Evolutionary conservation across 2,329 filamentous ascomycete species (phyloP), one percentile per base, ranked within the genome.

Genomic region (Paraphoma chrysanthemicola): DNA sequence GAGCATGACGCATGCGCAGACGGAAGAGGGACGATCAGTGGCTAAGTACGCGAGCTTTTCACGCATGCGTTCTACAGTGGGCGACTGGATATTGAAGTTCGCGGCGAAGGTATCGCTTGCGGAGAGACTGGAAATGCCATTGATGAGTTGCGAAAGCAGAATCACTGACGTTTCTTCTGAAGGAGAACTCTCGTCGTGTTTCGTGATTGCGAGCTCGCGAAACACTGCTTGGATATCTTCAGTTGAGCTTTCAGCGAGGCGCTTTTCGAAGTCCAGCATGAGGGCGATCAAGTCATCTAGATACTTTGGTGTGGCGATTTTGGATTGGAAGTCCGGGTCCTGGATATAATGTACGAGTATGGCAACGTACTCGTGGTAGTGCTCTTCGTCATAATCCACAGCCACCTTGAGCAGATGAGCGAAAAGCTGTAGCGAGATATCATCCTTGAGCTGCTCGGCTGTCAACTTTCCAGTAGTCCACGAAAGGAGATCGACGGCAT

Each of bases 1-100:
- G n/a, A 78, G 69, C 44, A 75, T 72, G 39, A 77, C 70, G 50
- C 73, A 77, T 31, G 69, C 66, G 43, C 69, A 76, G 36, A 76
- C 71, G 1, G 64, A 70, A 6, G 68, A 73, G 39, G 70, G 74
- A 4, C 61, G 60, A 38, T 52, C 51, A 45, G 52, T 53, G 42
- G 53, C 54, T 36, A 61, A 46, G 14, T 61, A 59, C 16, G 61
- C 53, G 18, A 75, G 44, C 39, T 68, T 73, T 4, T 70, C 60
- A 43, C 61, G 67, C 10, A 74, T 46, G 31, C 66, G 69, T 38
- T 69, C 63, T 9, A 75, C 62, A 8, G 73, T 60, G 7, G 67
- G 64, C 45, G 66, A 73, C 31, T 59, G 54, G 39, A 73, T 51
- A 14, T 51, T 65, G 54, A 73, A 72, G 8, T 53, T 59, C 10